phyloP scores from a whole-genome alignment of 192 early-diverging fungal genomes.

The Jimgerdemannia flammicorona region DNA sequence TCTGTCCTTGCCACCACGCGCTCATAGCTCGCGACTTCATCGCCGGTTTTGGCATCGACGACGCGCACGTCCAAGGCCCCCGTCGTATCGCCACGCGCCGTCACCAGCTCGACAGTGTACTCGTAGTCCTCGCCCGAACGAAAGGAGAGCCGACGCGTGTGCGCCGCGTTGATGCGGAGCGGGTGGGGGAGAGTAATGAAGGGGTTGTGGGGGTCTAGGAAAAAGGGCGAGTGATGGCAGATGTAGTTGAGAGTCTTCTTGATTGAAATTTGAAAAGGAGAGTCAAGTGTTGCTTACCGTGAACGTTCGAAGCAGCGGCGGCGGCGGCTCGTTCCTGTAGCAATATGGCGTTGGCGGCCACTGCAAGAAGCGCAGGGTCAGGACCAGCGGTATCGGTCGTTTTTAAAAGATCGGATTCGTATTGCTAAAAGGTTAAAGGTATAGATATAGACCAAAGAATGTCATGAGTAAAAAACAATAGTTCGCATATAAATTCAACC shows the following conservation, averaged over 20 bases:
- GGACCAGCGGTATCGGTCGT: slow-evolving; percentile 7
- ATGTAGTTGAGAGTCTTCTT: too few relatives aligned
- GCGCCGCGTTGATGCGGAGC: slow-evolving; percentile 42
- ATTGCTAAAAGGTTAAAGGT: slow-evolving; percentile 39
- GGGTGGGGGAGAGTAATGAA: slow-evolving; percentile 26
- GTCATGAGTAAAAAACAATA: too few relatives aligned
- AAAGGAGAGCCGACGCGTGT: slow-evolving; percentile 21
- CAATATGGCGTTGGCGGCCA: slow-evolving; percentile 59
- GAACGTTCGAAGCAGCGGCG: slow-evolving; percentile 4
- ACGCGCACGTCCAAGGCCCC: slow-evolving; percentile 4
- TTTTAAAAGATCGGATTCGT: slow-evolving; percentile 62
- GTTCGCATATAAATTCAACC: too few relatives aligned
- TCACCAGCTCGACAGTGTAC: slow-evolving; percentile 23
- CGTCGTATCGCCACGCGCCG: slow-evolving; percentile 2
- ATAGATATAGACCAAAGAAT: too few relatives aligned
- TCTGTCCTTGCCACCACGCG: slow-evolving; percentile 29
- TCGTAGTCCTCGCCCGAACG: slow-evolving; percentile 13
- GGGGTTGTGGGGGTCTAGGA: slow-evolving; percentile 19
- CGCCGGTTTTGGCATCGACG: slow-evolving; percentile 3
- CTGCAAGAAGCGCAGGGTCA: slow-evolving; percentile 51
- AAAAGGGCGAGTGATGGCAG: background rate
- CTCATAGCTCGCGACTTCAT: slow-evolving; percentile 2
- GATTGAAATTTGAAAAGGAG: too few relatives aligned
- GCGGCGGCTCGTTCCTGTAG: slow-evolving; percentile 15
- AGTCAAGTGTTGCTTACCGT: slow-evolving; percentile 3